Evolutionary conservation across 2,329 filamentous ascomycete species (phyloP).

Genomic region (Cladorrhinum sp.): DNA sequence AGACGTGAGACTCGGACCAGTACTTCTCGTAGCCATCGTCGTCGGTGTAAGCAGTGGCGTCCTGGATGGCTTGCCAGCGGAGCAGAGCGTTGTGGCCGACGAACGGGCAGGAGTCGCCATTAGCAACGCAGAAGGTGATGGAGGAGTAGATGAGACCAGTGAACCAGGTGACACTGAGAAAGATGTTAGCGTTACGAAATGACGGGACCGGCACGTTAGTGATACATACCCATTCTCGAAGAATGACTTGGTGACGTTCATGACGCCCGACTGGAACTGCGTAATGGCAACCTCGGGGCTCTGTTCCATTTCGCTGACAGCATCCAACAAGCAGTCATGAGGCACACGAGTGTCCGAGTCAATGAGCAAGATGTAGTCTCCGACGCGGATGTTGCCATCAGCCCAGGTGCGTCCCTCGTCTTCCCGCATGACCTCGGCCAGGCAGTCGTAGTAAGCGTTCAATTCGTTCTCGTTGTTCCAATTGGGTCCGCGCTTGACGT

Average conservation of each 20-base stretch:
- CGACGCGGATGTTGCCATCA: slow-evolving; percentile 54
- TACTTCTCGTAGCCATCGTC: slow-evolving; percentile 72
- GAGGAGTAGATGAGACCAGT: slow-evolving; percentile 72
- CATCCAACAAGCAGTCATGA: slow-evolving; percentile 63
- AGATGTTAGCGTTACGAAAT: slow-evolving; percentile 50
- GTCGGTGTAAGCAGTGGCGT: slow-evolving; percentile 65
- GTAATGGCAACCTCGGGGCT: slow-evolving; percentile 68
- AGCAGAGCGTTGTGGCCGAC: slow-evolving; percentile 76
- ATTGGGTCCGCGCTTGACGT: slow-evolving; percentile 37
- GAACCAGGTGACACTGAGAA: slow-evolving; percentile 64
- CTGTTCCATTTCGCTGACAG: slow-evolving; percentile 68
- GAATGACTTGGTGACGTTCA: slow-evolving; percentile 69
- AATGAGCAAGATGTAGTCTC: slow-evolving; percentile 54
- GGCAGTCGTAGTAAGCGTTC: slow-evolving; percentile 43
- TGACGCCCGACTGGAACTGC: slow-evolving; percentile 70
- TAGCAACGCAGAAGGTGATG: slow-evolving; percentile 70
- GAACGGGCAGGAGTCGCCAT: slow-evolving; percentile 72
- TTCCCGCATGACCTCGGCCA: slow-evolving; percentile 46
- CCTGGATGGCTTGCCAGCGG: slow-evolving; percentile 70
- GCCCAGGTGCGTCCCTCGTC: slow-evolving; percentile 54
- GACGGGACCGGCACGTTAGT: slow-evolving; percentile 25
- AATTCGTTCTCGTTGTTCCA: slow-evolving; percentile 41
- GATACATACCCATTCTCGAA: slow-evolving; percentile 61
- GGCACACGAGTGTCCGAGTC: slow-evolving; percentile 60
- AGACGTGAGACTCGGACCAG: slow-evolving; percentile 76